Conservation (phyloP, 768 basidiomycete species). For the Suillus subalutaceus region DNA sequence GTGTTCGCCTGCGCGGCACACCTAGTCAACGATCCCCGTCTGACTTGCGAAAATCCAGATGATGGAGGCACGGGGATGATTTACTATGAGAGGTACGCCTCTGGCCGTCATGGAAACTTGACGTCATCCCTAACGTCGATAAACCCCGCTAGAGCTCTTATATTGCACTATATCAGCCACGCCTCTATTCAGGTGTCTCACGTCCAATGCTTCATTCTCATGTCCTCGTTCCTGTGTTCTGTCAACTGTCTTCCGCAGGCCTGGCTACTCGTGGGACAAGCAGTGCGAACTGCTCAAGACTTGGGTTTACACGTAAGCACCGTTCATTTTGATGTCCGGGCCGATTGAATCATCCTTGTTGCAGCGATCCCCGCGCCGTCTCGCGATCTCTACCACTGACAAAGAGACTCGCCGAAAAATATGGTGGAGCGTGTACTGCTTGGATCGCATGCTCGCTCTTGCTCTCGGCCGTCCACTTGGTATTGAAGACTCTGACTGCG, state of each 20-base stretch:
- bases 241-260: constrained; percentile 93
- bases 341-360: constrained; percentile 20
- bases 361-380: constrained; percentile 81
- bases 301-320: constrained; percentile 84
- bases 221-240: constrained; percentile 90
- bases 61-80: constrained; percentile 90
- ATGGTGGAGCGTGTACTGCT: constrained; percentile 92
- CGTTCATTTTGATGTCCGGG: constrained; percentile 10
- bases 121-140: constrained; percentile 8
- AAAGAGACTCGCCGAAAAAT: constrained; percentile 90
- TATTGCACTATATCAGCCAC: constrained; percentile 91
- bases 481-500: constrained; percentile 88
- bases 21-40: constrained; percentile 73
- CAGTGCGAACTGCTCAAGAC: constrained; percentile 87
- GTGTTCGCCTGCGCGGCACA: constrained; percentile 88
- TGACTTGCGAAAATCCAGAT: constrained; percentile 60
- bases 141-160: constrained; percentile 63
- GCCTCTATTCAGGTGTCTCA: constrained; percentile 83
- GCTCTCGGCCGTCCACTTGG: constrained; percentile 88
- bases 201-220: constrained; percentile 87
- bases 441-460: constrained; percentile 91
- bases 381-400: constrained; percentile 70
- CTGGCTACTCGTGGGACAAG: constrained; percentile 91
- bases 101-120: constrained; percentile 8
- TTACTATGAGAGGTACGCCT: constrained; percentile 79